phyloP scores from a whole-genome alignment of 2,329 filamentous ascomycete species.

The Trichoderma semiorbis region DNA sequence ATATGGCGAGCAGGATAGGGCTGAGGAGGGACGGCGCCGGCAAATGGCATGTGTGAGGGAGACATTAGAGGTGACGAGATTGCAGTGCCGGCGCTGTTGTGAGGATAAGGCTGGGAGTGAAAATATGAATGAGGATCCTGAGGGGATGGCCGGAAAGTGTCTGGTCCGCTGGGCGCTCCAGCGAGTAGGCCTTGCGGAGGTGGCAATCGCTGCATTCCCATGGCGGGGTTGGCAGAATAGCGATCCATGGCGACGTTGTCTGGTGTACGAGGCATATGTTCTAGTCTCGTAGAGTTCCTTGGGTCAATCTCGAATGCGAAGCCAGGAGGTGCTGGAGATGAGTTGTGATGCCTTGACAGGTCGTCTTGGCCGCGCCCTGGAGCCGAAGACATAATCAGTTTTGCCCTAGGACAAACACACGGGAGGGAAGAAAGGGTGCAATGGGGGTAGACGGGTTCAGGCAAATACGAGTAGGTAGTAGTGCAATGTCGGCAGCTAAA shows the following conservation, averaged over 20 bases:
- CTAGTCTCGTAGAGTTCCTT: slow-evolving; percentile 18
- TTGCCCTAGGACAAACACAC: slow-evolving; percentile 3
- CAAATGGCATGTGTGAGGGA: not conserved
- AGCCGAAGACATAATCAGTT: slow-evolving; percentile 20
- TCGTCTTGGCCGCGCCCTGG: slow-evolving; percentile 14
- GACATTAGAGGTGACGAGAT: not conserved
- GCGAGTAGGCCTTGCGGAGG: slow-evolving; percentile 25
- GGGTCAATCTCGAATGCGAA: slow-evolving; percentile 21
- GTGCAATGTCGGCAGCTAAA: slow-evolving; percentile 6
- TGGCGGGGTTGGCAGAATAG: slow-evolving; percentile 19
- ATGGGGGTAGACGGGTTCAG: not conserved
- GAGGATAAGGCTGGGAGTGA: not conserved
- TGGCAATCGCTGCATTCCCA: slow-evolving; percentile 18
- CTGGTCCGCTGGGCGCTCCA: slow-evolving; percentile 21
- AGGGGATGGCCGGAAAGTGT: slow-evolving; percentile 14
- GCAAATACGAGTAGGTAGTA: not conserved
- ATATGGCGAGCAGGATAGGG: not conserved
- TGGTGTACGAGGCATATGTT: slow-evolving; percentile 27
- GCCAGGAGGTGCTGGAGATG: slow-evolving; percentile 24
- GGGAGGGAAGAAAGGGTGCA: not conserved
- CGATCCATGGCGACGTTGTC: slow-evolving; percentile 24
- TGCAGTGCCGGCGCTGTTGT: not conserved
- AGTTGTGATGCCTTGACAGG: slow-evolving; percentile 17
- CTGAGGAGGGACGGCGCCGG: not conserved
- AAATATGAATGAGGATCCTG: slow-evolving; percentile 17